These are phyloP conservation scores for Anaeramoeba ignava DNA, from an alignment of 78 protist genomes.

Conservation along the genomic window DNA sequence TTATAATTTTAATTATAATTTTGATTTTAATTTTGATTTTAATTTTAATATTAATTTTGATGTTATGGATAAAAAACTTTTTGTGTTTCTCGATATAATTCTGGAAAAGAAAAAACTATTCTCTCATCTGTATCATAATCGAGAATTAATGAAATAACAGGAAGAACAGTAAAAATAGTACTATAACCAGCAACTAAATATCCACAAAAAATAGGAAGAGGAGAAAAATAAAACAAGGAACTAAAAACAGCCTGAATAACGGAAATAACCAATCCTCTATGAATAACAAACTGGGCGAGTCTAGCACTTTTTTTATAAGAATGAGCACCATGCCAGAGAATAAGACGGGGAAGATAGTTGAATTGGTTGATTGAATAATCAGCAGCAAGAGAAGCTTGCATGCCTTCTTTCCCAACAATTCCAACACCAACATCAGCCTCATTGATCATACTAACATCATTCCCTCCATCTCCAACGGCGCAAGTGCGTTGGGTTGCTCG, in stretches of 20 bases:
- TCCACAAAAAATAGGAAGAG: slow-evolving; percentile 75
- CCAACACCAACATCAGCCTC: slow-evolving; percentile 96
- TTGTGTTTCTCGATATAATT: slow-evolving; percentile 78
- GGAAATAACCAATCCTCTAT: slow-evolving; percentile 92
- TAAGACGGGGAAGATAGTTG: slow-evolving; percentile 44
- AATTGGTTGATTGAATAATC: slow-evolving; percentile 84
- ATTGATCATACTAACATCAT: slow-evolving; percentile 92
- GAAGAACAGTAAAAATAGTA: slow-evolving; percentile 81
- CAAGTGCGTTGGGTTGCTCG: slow-evolving; percentile 27
- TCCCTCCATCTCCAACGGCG: slow-evolving; percentile 97
- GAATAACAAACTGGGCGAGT: slow-evolving; percentile 80
- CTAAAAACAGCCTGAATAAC: slow-evolving; percentile 84
- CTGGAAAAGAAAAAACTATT: slow-evolving; percentile 66
- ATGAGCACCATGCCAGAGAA: slow-evolving; percentile 85
- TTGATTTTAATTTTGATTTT: no score
- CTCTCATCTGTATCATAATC: slow-evolving; percentile 32
- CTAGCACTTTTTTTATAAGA: slow-evolving; percentile 41
- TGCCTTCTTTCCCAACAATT: slow-evolving; percentile 92
- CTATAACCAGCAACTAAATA: slow-evolving; percentile 60
- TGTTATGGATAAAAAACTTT: slow-evolving; percentile 35
- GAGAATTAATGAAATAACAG: slow-evolving; percentile 42
- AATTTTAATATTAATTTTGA: no score
- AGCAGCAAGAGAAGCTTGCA: slow-evolving; percentile 91
- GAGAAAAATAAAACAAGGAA: slow-evolving; percentile 72
- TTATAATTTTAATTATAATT: no score